phyloP scores from a whole-genome alignment of 2,329 filamentous ascomycete species.

The Scedosporium minutisporum region DNA sequence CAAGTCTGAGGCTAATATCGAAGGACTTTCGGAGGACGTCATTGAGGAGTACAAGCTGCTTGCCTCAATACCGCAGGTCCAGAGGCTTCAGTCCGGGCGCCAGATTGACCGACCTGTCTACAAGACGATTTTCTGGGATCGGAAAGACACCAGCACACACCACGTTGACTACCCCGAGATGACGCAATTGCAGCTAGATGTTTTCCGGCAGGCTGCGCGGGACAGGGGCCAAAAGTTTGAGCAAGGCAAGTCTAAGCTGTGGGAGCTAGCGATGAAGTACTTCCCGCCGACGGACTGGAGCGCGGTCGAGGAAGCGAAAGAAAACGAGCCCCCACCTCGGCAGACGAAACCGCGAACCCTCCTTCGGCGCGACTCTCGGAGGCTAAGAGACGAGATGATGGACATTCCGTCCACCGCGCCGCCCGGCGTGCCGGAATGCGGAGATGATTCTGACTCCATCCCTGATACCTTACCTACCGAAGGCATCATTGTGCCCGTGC shows the following conservation, averaged over 20 bases:
- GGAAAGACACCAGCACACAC: constrained; percentile 43
- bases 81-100: constrained; percentile 39
- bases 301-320: constrained; percentile 13
- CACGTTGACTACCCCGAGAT: constrained; percentile 56
- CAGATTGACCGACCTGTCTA: constrained; percentile 48
- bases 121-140: constrained; percentile 49
- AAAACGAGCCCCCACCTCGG: constrained; percentile 4
- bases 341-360: constrained; percentile 3
- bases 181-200: constrained; percentile 48
- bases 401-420: constrained; percentile 16
- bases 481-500: constrained; percentile 25
- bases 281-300: constrained; percentile 36
- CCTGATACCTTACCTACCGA: constrained; percentile 28
- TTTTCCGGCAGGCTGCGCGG: constrained; percentile 42
- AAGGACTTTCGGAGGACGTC: constrained; percentile 22
- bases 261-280: constrained; percentile 48
- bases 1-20: constrained; percentile 37
- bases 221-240: constrained; percentile 42
- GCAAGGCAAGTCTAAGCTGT: constrained; percentile 40
- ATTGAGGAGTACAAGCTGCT: constrained; percentile 37
- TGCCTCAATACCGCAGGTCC: constrained; percentile 38
- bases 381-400: constrained; percentile 16
- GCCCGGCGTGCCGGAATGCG: constrained; percentile 5
- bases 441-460: constrained; percentile 16
- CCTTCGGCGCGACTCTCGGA: constrained; percentile 15